A percentile compares a stretch with the other conserved stretches of the same genome.
Conservation (phyloP, 345 rosid species). For the Lumnitzera littorea region DNA sequence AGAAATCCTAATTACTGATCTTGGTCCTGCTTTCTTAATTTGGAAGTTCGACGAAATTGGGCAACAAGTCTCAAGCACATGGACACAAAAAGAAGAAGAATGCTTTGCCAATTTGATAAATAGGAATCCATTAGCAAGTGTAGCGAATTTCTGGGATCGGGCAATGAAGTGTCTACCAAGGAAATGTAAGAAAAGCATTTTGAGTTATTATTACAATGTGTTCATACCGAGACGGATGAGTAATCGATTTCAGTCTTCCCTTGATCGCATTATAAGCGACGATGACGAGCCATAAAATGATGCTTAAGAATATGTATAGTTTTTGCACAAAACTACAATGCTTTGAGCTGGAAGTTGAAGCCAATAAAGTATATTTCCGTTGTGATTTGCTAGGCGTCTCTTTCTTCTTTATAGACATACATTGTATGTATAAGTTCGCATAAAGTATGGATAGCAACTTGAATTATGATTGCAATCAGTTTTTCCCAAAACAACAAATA, state of each 20-base stretch:
- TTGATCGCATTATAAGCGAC: conserved; percentile 26
- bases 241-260: conserved; percentile 12
- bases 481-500: no score
- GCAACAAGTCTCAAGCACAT: conserved; percentile 20
- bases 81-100: conserved; percentile 33
- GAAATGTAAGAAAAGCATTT: conserved; percentile 19
- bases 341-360: no score
- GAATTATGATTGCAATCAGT: no score
- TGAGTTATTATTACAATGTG: conserved; percentile 39
- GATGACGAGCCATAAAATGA: conserved; percentile 17
- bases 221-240: conserved; percentile 29
- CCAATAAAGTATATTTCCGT: no score
- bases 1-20: conserved; percentile 19
- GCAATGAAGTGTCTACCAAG: conserved; percentile 22
- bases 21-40: conserved; percentile 26
- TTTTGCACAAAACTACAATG: no score
- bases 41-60: conserved; percentile 44
- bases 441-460: no score
- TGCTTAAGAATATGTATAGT: no score
- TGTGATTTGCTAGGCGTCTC: no score
- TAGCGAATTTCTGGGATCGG: conserved; percentile 22
- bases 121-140: conserved; percentile 11
- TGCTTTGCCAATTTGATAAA: conserved; percentile 24
- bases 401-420: no score
- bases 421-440: no score